These are phyloP conservation scores for Carex parvula DNA, from an alignment of 176 grass and related monocot species.

Conservation along the genomic window DNA sequence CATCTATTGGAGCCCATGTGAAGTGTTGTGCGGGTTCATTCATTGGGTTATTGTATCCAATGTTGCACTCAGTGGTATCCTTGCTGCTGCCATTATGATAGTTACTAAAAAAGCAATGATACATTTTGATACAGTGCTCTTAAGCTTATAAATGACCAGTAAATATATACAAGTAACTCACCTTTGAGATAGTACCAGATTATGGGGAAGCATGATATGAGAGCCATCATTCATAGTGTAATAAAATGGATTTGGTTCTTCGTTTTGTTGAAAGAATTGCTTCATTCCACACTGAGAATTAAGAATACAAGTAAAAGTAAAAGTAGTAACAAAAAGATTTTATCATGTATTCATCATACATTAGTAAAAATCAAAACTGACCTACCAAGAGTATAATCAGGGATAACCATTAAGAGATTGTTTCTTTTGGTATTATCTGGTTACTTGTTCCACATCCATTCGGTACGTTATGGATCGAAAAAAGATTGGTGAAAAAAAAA, in stretches of 20 bases:
- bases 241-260: neutral
- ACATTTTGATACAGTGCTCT: neutral
- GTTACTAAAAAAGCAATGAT: neutral
- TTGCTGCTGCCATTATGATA: neutral
- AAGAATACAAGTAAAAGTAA: neutral
- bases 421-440: neutral
- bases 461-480: neutral
- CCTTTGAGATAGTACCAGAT: neutral
- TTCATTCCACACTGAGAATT: neutral
- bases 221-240: neutral
- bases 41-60: neutral
- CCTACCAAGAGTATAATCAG: neutral
- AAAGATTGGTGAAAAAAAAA: too few relatives aligned
- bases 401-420: neutral
- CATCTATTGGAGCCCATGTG: neutral
- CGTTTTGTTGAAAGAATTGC: neutral
- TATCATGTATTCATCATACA: neutral
- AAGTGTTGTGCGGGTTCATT: neutral
- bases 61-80: neutral
- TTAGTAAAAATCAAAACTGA: neutral
- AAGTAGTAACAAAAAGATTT: neutral
- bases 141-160: neutral
- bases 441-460: neutral
- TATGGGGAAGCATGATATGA: neutral
- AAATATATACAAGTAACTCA: neutral